Evolutionary conservation across 805 yeast species (phyloP).

Genomic region (Cyberlindnera mrakii): DNA sequence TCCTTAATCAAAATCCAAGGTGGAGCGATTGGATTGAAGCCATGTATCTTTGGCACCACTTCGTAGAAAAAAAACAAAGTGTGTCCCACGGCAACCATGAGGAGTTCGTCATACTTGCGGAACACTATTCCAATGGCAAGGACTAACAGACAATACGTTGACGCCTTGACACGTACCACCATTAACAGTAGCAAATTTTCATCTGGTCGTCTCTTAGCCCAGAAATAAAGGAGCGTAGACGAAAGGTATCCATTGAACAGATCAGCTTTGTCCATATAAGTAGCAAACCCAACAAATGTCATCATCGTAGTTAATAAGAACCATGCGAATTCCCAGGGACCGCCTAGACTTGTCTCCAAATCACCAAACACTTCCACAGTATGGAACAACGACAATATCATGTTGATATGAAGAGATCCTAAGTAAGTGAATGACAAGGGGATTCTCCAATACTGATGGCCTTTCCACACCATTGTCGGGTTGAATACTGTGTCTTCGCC

Average conservation of each 20-base stretch:
- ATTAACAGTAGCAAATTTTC: slow-evolving; percentile 8
- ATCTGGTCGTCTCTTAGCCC: slow-evolving; percentile 18
- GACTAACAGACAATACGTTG: slow-evolving; percentile 8
- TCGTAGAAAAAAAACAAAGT: slow-evolving; percentile 17
- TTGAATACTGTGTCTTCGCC: slow-evolving; percentile 8
- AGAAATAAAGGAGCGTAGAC: slow-evolving; percentile 12
- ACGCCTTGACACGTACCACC: slow-evolving; percentile 11
- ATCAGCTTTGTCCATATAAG: slow-evolving; percentile 2
- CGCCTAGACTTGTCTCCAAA: slow-evolving; percentile 10
- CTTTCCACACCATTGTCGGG: slow-evolving; percentile 6
- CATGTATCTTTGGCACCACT: slow-evolving; percentile 15
- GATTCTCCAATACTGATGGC: slow-evolving; percentile 18
- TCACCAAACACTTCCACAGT: slow-evolving; percentile 8
- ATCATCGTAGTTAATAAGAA: slow-evolving; percentile 6
- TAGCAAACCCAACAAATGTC: slow-evolving; percentile 6
- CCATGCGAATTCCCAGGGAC: slow-evolving; percentile 17
- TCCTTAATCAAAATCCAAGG: slow-evolving; percentile 13
- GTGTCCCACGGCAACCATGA: slow-evolving; percentile 16
- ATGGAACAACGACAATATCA: slow-evolving; percentile 6
- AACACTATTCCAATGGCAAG: slow-evolving; percentile 2
- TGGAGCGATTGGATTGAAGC: slow-evolving; percentile 15
- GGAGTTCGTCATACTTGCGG: neutral
- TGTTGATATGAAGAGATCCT: slow-evolving; percentile 11
- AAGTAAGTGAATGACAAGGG: slow-evolving; percentile 15
- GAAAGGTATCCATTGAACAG: slow-evolving; percentile 8